Conservation (phyloP, 2,329 filamentous ascomycete species). For the Alternaria consortialis region DNA sequence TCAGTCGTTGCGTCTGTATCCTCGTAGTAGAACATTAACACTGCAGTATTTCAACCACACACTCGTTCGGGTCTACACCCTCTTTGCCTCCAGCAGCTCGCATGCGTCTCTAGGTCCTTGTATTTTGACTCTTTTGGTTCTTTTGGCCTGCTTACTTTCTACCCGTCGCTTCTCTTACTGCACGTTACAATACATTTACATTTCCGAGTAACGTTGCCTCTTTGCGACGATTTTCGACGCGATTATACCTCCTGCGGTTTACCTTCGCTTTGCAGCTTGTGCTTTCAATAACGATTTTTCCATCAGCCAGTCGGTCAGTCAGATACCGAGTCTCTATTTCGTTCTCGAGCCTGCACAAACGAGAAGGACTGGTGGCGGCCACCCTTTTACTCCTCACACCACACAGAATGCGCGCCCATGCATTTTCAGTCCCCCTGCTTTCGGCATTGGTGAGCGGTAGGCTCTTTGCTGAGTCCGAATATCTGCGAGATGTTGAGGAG, state of each 20-base stretch:
- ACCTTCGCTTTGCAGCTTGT: background rate
- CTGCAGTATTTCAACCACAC: background rate
- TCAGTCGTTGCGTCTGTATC: conserved; percentile 3
- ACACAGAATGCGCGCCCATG: conserved; percentile 3
- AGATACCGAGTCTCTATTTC: background rate
- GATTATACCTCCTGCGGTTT: background rate
- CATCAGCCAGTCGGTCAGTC: background rate
- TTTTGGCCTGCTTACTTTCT: conserved; percentile 5
- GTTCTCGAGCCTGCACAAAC: background rate
- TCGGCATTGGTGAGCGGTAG: background rate
- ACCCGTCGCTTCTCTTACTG: background rate
- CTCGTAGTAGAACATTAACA: conserved; percentile 7
- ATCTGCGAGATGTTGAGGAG: conserved; percentile 2
- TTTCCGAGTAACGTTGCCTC: background rate
- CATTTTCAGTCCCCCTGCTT: background rate
- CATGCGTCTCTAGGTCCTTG: background rate
- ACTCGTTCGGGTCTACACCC: background rate
- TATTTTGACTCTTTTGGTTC: background rate
- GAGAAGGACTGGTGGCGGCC: background rate
- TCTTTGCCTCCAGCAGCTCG: background rate
- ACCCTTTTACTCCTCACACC: background rate
- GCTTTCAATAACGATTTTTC: background rate
- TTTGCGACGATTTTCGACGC: background rate
- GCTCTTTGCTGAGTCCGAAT: background rate
- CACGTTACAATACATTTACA: background rate